A percentile compares a stretch with the other conserved stretches of the same genome.
phyloP scores from a whole-genome alignment of 148 eudicot genomes.

The Rhododendron kiyosumense region DNA sequence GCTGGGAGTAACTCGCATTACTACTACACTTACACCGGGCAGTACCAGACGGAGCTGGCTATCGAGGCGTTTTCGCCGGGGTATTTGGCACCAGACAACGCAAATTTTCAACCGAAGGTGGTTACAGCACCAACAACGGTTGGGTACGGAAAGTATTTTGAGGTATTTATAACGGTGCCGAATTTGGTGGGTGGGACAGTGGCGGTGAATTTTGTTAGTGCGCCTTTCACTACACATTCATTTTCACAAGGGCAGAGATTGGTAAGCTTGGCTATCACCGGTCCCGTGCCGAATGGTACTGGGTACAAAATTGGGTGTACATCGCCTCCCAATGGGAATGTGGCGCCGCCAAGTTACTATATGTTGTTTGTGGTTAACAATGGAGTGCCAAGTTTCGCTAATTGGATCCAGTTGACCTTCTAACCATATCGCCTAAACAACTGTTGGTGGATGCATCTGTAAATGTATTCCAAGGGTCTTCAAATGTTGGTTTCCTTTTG shows the following conservation, averaged over 20 bases:
- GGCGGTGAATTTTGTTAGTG: conserved; percentile 74
- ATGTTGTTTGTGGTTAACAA: conserved; percentile 82
- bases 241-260: conserved; percentile 90
- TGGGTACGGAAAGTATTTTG: conserved; percentile 44
- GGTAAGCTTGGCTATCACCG: conserved; percentile 49
- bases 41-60: conserved; percentile 79
- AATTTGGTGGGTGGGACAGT: conserved; percentile 56
- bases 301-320: conserved; percentile 46
- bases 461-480: background rate
- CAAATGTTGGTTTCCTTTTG: background rate
- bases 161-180: conserved; percentile 28
- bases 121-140: conserved; percentile 34
- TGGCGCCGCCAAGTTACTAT: conserved; percentile 87
- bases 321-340: conserved; percentile 51
- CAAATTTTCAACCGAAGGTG: conserved; percentile 47
- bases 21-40: conserved; percentile 39
- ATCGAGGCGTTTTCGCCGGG: no score
- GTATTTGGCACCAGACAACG: conserved; percentile 45
- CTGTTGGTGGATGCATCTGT: no score
- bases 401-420: conserved; percentile 68
- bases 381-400: conserved; percentile 78
- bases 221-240: conserved; percentile 88
- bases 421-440: conserved; percentile 18
- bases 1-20: conserved; percentile 94
- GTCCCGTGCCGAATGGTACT: conserved; percentile 24